Percentiles rank a stretch among this genome's conserved stretches.
Conservation (phyloP, 2,329 filamentous ascomycete species). For the Fusarium goolgardi region DNA sequence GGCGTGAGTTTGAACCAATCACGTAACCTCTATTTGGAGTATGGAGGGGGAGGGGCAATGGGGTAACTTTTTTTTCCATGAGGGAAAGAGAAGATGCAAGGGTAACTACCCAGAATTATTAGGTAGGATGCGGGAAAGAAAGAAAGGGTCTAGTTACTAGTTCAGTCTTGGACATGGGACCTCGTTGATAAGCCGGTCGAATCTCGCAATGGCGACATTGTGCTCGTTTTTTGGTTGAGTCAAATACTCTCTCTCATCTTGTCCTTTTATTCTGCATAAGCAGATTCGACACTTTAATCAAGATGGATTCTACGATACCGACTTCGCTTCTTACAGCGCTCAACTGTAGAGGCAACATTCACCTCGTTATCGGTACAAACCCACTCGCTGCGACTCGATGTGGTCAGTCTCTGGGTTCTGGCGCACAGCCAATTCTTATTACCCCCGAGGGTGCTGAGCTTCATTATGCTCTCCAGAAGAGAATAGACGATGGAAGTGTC, state of each 20-base stretch:
- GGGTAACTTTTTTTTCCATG: conserved; percentile 35
- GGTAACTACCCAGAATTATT: not conserved
- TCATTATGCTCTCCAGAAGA: conserved; percentile 68
- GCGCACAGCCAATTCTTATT: conserved; percentile 83
- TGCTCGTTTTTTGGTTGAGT: not conserved
- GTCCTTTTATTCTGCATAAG: conserved; percentile 15
- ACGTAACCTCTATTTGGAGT: conserved; percentile 37
- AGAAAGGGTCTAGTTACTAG: conserved; percentile 8
- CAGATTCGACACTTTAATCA: not conserved
- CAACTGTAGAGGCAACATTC: conserved; percentile 76
- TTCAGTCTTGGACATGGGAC: conserved; percentile 9
- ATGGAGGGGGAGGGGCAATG: conserved; percentile 39
- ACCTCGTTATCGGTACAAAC: conserved; percentile 88
- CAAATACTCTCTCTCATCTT: not conserved
- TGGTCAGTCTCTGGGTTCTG: conserved; percentile 80
- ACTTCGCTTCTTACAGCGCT: conserved; percentile 76
- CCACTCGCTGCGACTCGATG: conserved; percentile 88
- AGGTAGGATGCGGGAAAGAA: not conserved
- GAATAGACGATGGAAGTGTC: conserved; percentile 74
- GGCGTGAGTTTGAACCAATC: conserved; percentile 52
- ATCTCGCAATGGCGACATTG: conserved; percentile 30
- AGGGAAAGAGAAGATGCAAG: conserved; percentile 17
- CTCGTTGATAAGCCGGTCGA: conserved; percentile 37
- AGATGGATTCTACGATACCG: conserved; percentile 32
- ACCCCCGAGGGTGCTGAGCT: conserved; percentile 72